phyloP scores from a whole-genome alignment of 1,139 yeast species.

The Kluyveromyces marxianus region DNA sequence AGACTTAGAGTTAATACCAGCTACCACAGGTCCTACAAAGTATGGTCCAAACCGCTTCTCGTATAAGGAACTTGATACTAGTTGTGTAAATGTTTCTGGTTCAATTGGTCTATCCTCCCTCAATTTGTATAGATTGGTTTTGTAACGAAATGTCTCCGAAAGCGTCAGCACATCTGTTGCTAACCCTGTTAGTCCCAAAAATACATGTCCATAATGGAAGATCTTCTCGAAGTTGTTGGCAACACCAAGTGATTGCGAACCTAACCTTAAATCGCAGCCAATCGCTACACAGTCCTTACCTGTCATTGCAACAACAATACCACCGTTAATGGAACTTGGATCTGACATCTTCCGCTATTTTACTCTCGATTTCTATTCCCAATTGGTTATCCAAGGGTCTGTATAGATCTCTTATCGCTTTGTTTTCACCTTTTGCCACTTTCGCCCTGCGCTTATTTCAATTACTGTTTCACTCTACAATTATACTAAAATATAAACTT shows the following conservation, averaged over 20 bases:
- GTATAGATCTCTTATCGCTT: not conserved
- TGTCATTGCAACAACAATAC: slow-evolving; percentile 96
- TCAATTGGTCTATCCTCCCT: slow-evolving; percentile 88
- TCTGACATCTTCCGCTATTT: slow-evolving; percentile 22
- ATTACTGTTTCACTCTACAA: no score
- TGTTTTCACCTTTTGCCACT: slow-evolving; percentile 1
- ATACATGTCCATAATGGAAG: slow-evolving; percentile 77
- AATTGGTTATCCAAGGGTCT: not conserved
- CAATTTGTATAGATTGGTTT: slow-evolving; percentile 81
- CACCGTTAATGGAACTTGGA: slow-evolving; percentile 59
- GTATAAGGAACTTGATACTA: slow-evolving; percentile 83
- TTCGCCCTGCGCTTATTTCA: not conserved
- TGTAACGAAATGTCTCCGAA: slow-evolving; percentile 71
- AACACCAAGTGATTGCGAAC: slow-evolving; percentile 88
- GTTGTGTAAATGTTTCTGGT: slow-evolving; percentile 88
- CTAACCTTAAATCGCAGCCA: slow-evolving; percentile 91
- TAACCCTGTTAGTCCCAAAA: slow-evolving; percentile 86
- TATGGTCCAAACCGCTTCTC: slow-evolving; percentile 94
- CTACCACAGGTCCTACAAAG: slow-evolving; percentile 94
- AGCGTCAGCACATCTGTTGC: slow-evolving; percentile 91
- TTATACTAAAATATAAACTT: no score
- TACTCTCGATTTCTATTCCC: no score
- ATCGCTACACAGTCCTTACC: slow-evolving; percentile 98
- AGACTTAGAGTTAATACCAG: slow-evolving; percentile 80
- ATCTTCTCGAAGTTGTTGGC: slow-evolving; percentile 90